Evolutionary conservation across 176 grass and related monocot species (phyloP).

Genomic region (Carex parvula): DNA sequence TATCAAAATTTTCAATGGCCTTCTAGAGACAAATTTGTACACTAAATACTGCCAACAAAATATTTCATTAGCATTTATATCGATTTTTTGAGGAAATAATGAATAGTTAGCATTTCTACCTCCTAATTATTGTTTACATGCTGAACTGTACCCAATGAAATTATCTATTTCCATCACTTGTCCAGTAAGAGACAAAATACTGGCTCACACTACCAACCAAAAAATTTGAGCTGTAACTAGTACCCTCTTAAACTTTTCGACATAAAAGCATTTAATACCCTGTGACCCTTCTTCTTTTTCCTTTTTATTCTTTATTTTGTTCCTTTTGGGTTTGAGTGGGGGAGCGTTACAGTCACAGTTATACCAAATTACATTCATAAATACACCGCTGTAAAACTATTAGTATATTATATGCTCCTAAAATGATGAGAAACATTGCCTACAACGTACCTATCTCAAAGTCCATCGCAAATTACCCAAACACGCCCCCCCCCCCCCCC

Average conservation of each 20-base stretch:
- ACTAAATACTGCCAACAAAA: neutral
- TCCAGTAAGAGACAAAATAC: neutral
- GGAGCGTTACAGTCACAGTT: neutral
- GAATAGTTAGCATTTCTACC: neutral
- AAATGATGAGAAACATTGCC: neutral
- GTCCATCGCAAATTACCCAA: neutral
- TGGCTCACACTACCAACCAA: neutral
- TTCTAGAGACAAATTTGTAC: neutral
- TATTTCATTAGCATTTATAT: constrained; percentile 6
- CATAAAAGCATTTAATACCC: neutral
- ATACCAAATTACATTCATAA: neutral
- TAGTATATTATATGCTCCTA: neutral
- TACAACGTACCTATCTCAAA: neutral
- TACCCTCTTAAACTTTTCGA: neutral
- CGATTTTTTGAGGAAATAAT: neutral
- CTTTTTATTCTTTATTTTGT: neutral
- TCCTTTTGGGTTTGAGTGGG: neutral
- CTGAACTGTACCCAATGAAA: neutral
- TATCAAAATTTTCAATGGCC: neutral
- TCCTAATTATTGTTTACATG: neutral
- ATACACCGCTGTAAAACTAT: neutral
- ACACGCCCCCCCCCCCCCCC: neutral
- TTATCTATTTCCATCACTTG: neutral
- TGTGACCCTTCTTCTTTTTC: neutral
- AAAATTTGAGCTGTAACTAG: neutral